phyloP scores from a whole-genome alignment of 1,284 basidiomycete genomes.

The Sporisorium graminicola region DNA sequence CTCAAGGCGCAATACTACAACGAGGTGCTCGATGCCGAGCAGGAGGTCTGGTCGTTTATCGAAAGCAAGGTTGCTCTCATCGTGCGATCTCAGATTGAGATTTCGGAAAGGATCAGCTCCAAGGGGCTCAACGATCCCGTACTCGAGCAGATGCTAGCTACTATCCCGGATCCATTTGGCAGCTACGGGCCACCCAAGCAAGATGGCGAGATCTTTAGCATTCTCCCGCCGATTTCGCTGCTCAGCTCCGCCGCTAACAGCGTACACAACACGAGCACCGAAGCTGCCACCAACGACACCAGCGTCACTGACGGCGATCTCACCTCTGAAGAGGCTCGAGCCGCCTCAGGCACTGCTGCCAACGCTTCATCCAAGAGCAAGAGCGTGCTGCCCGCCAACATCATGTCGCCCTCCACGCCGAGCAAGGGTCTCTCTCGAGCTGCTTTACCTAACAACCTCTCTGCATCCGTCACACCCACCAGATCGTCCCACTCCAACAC shows the following conservation, averaged over 20 bases:
- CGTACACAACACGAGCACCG: constrained; percentile 39
- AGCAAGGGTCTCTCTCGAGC: constrained; percentile 47
- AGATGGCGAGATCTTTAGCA: constrained; percentile 91
- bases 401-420: constrained; percentile 55
- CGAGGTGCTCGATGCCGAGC: constrained; percentile 90
- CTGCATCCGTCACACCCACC: constrained; percentile 27
- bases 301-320: constrained; percentile 29
- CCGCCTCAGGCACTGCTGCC: not conserved
- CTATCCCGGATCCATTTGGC: constrained; percentile 91
- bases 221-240: constrained; percentile 70
- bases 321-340: constrained; percentile 7
- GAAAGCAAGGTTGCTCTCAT: constrained; percentile 72
- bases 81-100: constrained; percentile 62
- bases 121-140: constrained; percentile 88
- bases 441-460: not conserved
- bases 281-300: constrained; percentile 37
- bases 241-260: constrained; percentile 48
- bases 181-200: constrained; percentile 87
- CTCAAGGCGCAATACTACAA: constrained; percentile 83
- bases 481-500: constrained; percentile 11
- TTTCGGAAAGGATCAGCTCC: constrained; percentile 80
- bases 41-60: constrained; percentile 91
- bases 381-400: constrained; percentile 36
- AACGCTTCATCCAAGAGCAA: constrained; percentile 6
- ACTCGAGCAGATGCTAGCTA: constrained; percentile 88